Evolutionary conservation across 1,284 basidiomycete species (phyloP).

Genomic region (Austropuccinia psidii): DNA sequence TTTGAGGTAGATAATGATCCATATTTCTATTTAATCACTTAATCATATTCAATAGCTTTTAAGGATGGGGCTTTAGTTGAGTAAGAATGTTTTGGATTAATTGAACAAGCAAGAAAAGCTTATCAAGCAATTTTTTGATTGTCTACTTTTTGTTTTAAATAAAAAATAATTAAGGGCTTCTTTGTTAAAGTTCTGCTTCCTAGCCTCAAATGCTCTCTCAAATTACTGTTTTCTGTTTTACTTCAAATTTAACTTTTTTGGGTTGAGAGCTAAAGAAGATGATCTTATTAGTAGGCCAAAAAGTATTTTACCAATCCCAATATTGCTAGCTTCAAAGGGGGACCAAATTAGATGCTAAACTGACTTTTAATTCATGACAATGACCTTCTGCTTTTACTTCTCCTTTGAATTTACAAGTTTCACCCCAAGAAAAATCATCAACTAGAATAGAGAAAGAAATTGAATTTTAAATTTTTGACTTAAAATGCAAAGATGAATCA

Average conservation of each 20-base stretch:
- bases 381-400: slow-evolving; percentile 56
- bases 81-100: too few species aligned
- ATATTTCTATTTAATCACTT: too few species aligned
- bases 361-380: slow-evolving; percentile 44
- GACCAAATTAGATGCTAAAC: slow-evolving; percentile 66
- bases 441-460: slow-evolving; percentile 46
- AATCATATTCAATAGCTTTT: too few species aligned
- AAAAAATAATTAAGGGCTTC: too few species aligned
- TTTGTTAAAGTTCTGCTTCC: too few species aligned
- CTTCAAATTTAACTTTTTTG: slow-evolving; percentile 41
- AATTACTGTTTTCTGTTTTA: slow-evolving; percentile 51
- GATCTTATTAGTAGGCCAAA: slow-evolving; percentile 46
- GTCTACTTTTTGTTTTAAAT: too few species aligned
- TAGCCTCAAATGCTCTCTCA: slow-evolving; percentile 53
- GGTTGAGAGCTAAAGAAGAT: slow-evolving; percentile 39
- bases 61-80: too few species aligned
- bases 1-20: too few species aligned
- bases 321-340: slow-evolving; percentile 96
- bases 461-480: not conserved
- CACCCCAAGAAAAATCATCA: slow-evolving; percentile 98
- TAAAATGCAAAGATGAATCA: slow-evolving; percentile 92
- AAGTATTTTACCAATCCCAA: slow-evolving; percentile 91
- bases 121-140: too few species aligned
- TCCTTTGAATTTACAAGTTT: slow-evolving; percentile 94
- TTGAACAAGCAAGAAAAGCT: too few species aligned